Evolutionary conservation across 169 alveolate species (phyloP).

Genomic region (Cryptosporidium sp.): DNA sequence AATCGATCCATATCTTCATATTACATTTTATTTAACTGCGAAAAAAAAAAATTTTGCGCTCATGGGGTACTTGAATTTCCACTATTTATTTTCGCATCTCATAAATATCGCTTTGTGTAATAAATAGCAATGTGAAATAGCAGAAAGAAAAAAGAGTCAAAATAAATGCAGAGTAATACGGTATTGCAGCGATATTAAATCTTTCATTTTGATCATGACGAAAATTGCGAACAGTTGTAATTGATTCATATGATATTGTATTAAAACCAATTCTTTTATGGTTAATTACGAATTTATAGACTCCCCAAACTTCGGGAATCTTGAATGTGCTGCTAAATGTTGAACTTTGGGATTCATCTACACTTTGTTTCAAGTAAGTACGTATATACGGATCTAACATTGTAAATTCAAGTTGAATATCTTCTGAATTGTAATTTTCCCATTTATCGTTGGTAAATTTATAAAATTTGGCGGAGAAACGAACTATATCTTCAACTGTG

Average conservation of each 20-base stretch:
- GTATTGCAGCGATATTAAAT: constrained; percentile 47
- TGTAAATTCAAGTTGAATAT: constrained; percentile 67
- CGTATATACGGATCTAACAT: constrained; percentile 69
- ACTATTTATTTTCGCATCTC: background rate
- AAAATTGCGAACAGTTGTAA: constrained; percentile 45
- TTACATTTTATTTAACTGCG: background rate
- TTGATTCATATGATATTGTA: constrained; percentile 43
- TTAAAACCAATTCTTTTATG: constrained; percentile 53
- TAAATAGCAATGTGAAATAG: constrained; percentile 21
- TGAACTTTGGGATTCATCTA: background rate
- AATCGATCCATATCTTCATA: constrained; percentile 12
- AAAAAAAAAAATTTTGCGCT: background rate
- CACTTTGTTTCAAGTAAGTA: background rate
- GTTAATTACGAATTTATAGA: constrained; percentile 62
- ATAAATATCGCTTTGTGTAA: background rate
- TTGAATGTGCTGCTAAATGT: constrained; percentile 40
- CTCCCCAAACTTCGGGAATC: constrained; percentile 67
- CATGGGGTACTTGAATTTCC: background rate
- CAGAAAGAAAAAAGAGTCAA: constrained; percentile 18
- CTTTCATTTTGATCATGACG: constrained; percentile 71
- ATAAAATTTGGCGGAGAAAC: constrained; percentile 56
- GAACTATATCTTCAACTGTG: constrained; percentile 56
- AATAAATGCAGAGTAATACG: constrained; percentile 49
- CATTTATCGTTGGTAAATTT: constrained; percentile 29
- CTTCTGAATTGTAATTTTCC: constrained; percentile 24